Percentiles rank a stretch among this genome's conserved stretches.
Evolutionary conservation across 2,329 filamentous ascomycete genomes (phyloP).

Genomic region (Pleomassaria siparia): DNA sequence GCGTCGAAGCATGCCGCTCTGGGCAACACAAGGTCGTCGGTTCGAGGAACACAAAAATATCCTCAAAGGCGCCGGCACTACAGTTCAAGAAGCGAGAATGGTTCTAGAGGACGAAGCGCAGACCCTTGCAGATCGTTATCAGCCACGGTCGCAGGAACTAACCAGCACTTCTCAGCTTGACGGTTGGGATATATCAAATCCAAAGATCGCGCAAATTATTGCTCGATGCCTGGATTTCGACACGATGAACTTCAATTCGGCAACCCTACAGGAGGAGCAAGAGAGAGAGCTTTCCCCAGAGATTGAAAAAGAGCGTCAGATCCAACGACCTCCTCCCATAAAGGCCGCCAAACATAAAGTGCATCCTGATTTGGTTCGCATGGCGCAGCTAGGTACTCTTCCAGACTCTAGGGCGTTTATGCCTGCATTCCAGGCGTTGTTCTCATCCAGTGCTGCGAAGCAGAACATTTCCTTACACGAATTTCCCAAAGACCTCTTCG

Average conservation of each 20-base stretch:
- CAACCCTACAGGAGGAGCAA: slow-evolving; percentile 63
- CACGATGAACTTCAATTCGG: slow-evolving; percentile 33
- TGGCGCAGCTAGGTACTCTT: slow-evolving; percentile 45
- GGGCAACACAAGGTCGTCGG: slow-evolving; percentile 61
- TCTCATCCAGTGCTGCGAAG: slow-evolving; percentile 44
- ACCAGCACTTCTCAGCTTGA: slow-evolving; percentile 1
- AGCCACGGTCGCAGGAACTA: slow-evolving; percentile 28
- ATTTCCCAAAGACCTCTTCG: slow-evolving; percentile 48
- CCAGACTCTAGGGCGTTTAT: slow-evolving; percentile 39
- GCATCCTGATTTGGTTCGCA: slow-evolving; percentile 46
- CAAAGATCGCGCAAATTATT: slow-evolving; percentile 23
- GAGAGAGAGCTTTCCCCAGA: slow-evolving; percentile 69
- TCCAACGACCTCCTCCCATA: slow-evolving; percentile 51
- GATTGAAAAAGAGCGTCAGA: slow-evolving; percentile 60
- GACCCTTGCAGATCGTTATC: slow-evolving; percentile 56
- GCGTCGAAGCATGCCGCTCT: slow-evolving; percentile 56
- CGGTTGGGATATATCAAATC: slow-evolving; percentile 16
- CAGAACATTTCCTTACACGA: slow-evolving; percentile 34
- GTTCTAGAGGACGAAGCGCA: slow-evolving; percentile 61
- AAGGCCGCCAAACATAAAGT: slow-evolving; percentile 47
- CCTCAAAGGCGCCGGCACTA: slow-evolving; percentile 34
- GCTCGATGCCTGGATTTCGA: slow-evolving; percentile 25
- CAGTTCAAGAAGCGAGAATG: slow-evolving; percentile 33
- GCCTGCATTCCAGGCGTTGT: slow-evolving; percentile 51
- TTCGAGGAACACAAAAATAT: slow-evolving; percentile 46